These are phyloP conservation scores for Carex parvula DNA, from an alignment of 176 grass and related monocot genomes.

Conservation along the genomic window DNA sequence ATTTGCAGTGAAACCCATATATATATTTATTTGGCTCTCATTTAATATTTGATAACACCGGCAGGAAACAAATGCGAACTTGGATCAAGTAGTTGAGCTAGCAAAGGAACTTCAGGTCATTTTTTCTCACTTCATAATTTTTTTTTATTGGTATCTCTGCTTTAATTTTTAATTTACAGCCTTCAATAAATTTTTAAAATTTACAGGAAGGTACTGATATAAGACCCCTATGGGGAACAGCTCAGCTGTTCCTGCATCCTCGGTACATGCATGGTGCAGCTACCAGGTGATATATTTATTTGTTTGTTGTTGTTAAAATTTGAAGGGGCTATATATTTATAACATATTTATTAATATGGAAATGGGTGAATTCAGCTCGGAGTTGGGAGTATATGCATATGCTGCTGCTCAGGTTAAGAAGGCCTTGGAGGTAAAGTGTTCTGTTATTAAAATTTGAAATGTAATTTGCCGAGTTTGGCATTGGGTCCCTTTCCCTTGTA, in stretches of 20 bases:
- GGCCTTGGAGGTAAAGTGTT: constrained; percentile 65
- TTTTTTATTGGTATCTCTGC: background rate
- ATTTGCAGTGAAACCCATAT: background rate
- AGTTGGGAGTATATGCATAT: constrained; percentile 73
- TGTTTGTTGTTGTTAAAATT: background rate
- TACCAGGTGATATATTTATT: constrained; percentile 57
- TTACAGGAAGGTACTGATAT: constrained; percentile 64
- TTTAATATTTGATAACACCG: background rate
- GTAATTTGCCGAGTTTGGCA: background rate
- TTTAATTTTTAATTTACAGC: background rate
- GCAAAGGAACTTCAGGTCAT: constrained; percentile 86
- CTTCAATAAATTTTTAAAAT: background rate
- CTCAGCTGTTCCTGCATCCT: constrained; percentile 83
- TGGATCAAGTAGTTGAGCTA: constrained; percentile 80
- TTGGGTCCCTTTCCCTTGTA: background rate
- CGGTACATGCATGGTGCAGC: constrained; percentile 92
- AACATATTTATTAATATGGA: background rate
- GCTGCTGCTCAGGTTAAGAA: constrained; percentile 97
- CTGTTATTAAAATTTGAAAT: constrained; percentile 9
- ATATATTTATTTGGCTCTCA: background rate
- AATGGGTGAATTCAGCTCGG: constrained; percentile 28
- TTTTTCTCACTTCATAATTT: constrained; percentile 13
- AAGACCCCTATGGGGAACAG: constrained; percentile 78
- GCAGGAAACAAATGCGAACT: constrained; percentile 94
- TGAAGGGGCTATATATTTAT: background rate